Evolutionary conservation across 345 rosid species (phyloP), one percentile per base, ranked within the genome.

Genomic region (Eucalyptus fibrosa): DNA sequence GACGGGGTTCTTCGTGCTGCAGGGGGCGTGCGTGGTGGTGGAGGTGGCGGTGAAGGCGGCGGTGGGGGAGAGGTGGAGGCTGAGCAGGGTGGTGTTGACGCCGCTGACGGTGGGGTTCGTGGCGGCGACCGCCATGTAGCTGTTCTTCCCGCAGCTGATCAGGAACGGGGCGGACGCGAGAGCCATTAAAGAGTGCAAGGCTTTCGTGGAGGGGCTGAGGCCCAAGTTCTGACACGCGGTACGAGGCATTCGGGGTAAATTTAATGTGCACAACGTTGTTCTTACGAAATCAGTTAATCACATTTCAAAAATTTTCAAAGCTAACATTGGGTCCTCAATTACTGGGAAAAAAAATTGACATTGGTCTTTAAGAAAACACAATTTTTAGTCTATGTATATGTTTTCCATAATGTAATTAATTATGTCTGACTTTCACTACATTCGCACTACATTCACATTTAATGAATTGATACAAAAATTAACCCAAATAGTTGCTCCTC

Each of bases 1-100:
- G 86, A 90, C 92, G n/a, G 82, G 89, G 86, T 93, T 92, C 87
- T 94, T 92, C 50, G 86, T 91, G 42, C 47, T 94, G 30, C 93
- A 94, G 9, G 94, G 93, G 47, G 72, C 59, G 4, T 92, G 92
- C 28, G 89, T 93, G 44, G 90, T 50, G 51, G 23, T 69, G 19
- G 93, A 93, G 91, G 87, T 90, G 51, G 90, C 65, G 28, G 77
- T 45, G 19, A 93, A 93, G 89, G 89, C 26, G 88, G 45, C 23
- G 44, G 44, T 72, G 47, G 77, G 19, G 3, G 87, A 44, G 49
- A 87, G 90, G 45, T 91, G 92, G 90, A 80, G 47, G 89, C 56
- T 87, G 88, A 82, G 60, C 34, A 81, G 53, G 55, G 87, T 50
- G 34, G 82, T 92, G 37, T 89, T 94, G 26, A 88, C 89, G 42